These are phyloP conservation scores for Diaporthe amygdali DNA, from an alignment of 2,329 filamentous ascomycete species.

Conservation along the genomic window DNA sequence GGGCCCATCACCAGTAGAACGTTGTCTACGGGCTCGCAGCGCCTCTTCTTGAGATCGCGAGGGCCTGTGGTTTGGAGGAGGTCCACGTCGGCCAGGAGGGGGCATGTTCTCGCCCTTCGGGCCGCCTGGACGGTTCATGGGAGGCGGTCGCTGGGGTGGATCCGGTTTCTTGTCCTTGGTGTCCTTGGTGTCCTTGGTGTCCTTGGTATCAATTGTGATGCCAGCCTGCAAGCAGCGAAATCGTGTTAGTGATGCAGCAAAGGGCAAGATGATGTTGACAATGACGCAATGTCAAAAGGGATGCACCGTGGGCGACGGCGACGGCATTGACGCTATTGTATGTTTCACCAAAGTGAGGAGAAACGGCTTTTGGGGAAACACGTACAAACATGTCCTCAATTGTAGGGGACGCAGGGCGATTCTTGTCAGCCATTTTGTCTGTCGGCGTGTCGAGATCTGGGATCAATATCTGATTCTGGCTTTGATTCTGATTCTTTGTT, in stretches of 20 bases:
- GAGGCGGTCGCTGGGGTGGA: conserved; percentile 35
- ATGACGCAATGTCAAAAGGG: neutral
- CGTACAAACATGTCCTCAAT: conserved; percentile 80
- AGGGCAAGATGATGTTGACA: neutral
- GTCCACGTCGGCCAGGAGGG: conserved; percentile 49
- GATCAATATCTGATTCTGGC: conserved; percentile 36
- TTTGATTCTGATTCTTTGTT: conserved; percentile 37
- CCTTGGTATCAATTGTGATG: conserved; percentile 70
- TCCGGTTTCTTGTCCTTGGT: conserved; percentile 61
- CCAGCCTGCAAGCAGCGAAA: conserved; percentile 62
- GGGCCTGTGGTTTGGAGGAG: conserved; percentile 60
- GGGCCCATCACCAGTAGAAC: conserved; percentile 40
- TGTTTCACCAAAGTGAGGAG: conserved; percentile 6
- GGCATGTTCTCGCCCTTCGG: conserved; percentile 50
- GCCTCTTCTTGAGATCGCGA: conserved; percentile 72
- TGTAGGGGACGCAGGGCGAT: conserved; percentile 54
- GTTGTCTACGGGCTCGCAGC: conserved; percentile 51
- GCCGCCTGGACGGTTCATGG: conserved; percentile 45
- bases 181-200: too few relatives aligned
- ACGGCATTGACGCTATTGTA: conserved; percentile 14
- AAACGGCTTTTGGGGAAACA: conserved; percentile 35
- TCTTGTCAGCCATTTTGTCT: conserved; percentile 52
- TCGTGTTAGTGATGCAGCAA: conserved; percentile 1
- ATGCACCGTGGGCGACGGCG: neutral
- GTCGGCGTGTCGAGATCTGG: conserved; percentile 16